These are phyloP conservation scores for Hyaloperonospora brassicae DNA, from an alignment of 352 stramenopile species.

Conservation along the genomic window DNA sequence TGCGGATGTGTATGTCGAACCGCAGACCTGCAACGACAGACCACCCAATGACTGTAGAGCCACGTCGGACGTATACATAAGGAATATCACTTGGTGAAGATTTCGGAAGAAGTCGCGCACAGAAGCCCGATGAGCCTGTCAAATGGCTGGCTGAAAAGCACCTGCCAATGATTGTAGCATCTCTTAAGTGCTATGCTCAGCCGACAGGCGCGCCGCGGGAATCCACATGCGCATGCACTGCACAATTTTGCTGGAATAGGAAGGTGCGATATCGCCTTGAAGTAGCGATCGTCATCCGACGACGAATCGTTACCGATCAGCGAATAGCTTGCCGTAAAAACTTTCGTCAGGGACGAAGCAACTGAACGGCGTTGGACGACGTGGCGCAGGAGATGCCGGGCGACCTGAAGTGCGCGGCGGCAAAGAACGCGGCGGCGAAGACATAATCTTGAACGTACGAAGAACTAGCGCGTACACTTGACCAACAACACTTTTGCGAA, in stretches of 20 bases:
- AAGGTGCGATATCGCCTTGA: neutral
- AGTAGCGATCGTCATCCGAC: constrained; percentile 2
- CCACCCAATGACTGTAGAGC: neutral
- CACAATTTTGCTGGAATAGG: too few species aligned
- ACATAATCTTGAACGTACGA: neutral
- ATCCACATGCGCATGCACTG: neutral
- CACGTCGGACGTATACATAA: neutral
- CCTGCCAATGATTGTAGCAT: constrained; percentile 1
- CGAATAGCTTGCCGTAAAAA: constrained; percentile 1
- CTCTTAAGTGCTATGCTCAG: constrained; percentile 2
- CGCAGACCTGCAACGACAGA: neutral
- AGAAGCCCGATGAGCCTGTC: neutral
- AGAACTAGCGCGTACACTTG: too few species aligned
- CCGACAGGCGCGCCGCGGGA: neutral
- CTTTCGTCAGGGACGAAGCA: neutral
- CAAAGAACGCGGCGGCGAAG: neutral
- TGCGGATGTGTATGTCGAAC: neutral
- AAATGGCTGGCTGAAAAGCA: neutral
- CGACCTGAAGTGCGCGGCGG: neutral
- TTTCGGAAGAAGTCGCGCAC: constrained; percentile 1
- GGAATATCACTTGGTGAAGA: neutral
- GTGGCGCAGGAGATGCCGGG: neutral
- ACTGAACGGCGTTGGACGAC: neutral
- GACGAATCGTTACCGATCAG: neutral
- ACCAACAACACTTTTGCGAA: too few species aligned